phyloP scores from a whole-genome alignment of 2,329 filamentous ascomycete species.

The Ceratocystis cubensis region DNA sequence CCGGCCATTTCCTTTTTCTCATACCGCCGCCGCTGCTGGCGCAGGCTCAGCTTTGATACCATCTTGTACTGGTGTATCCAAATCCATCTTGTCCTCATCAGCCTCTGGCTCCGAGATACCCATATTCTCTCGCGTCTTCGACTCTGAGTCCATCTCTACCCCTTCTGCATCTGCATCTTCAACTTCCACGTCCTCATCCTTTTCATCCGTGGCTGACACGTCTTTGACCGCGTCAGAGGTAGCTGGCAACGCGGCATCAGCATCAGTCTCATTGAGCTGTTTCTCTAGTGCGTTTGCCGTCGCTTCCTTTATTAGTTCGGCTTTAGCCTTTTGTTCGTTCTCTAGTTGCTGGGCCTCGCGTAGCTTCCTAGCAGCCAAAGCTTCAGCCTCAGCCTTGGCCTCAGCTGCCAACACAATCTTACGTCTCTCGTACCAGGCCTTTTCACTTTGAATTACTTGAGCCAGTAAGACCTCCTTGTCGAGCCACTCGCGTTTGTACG shows the following conservation, averaged over 20 bases:
- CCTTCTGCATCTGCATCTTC: background rate
- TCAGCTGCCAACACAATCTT: constrained; percentile 35
- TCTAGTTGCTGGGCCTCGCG: constrained; percentile 12
- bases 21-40: background rate
- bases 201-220: too few relatives aligned
- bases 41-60: background rate
- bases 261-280: background rate
- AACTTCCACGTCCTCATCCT: background rate
- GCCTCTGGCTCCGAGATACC: background rate
- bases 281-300: background rate
- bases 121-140: too few relatives aligned
- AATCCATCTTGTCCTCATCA: constrained; percentile 9
- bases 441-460: constrained; percentile 55
- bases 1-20: background rate
- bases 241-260: background rate
- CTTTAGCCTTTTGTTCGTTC: background rate
- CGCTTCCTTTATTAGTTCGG: background rate
- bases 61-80: background rate
- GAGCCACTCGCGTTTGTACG: constrained; percentile 60
- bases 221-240: background rate
- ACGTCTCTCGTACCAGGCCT: constrained; percentile 50
- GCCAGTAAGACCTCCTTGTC: constrained; percentile 70
- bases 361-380: constrained; percentile 21
- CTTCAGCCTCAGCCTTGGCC: constrained; percentile 26
- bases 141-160: background rate